These are phyloP conservation scores for Trichosporon faecale DNA, from an alignment of 1,284 basidiomycete species.

Conservation along the genomic window DNA sequence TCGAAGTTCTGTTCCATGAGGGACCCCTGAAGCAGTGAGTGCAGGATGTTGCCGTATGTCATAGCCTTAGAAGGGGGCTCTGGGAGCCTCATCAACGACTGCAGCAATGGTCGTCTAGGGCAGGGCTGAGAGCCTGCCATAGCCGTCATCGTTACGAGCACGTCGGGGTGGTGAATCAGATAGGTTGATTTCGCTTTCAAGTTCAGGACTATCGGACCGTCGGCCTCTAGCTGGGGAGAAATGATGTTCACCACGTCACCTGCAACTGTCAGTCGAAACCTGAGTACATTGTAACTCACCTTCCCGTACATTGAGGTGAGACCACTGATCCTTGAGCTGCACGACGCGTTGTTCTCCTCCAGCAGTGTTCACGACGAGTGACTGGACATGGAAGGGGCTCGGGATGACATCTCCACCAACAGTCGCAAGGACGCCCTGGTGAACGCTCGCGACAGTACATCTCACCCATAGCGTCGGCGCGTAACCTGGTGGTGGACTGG, in stretches of 20 bases:
- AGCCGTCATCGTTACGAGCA: slow-evolving; percentile 81
- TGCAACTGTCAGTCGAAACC: slow-evolving; percentile 32
- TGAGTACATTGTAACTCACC: slow-evolving; percentile 20
- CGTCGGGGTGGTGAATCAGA: slow-evolving; percentile 81
- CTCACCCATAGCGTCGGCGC: slow-evolving; percentile 39
- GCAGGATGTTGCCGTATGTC: slow-evolving; percentile 85
- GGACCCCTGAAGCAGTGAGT: slow-evolving; percentile 80
- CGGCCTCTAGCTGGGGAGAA: slow-evolving; percentile 40
- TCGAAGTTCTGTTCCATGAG: slow-evolving; percentile 53
- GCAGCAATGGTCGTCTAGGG: slow-evolving; percentile 73
- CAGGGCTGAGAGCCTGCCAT: slow-evolving; percentile 79
- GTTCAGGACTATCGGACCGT: slow-evolving; percentile 35
- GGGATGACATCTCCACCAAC: background rate
- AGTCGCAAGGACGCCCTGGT: slow-evolving; percentile 26
- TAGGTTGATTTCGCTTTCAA: slow-evolving; percentile 45
- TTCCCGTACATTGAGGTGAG: slow-evolving; percentile 32
- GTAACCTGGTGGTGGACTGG: slow-evolving; percentile 32
- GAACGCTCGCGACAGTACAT: slow-evolving; percentile 34
- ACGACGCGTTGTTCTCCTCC: slow-evolving; percentile 29
- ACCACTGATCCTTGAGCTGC: slow-evolving; percentile 49
- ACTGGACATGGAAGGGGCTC: slow-evolving; percentile 21
- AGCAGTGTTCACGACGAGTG: slow-evolving; percentile 29
- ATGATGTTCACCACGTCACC: slow-evolving; percentile 77
- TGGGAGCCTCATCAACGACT: slow-evolving; percentile 61
- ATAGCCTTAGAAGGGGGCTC: slow-evolving; percentile 53